Conservation (phyloP, 1,284 basidiomycete genomes). For the Neolentinus lepideus region DNA sequence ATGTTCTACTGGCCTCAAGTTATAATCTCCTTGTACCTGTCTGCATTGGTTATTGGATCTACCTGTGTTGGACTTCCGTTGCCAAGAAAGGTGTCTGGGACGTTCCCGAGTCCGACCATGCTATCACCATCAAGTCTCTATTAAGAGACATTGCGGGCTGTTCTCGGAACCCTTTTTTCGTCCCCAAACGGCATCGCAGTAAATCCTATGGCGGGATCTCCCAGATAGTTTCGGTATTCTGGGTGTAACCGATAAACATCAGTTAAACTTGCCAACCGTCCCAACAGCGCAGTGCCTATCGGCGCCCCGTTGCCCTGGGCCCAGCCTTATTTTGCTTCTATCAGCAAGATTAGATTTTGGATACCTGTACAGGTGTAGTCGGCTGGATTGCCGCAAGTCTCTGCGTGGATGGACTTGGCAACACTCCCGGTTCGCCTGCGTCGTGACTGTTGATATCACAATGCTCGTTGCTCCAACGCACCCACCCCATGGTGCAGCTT, state of each 20-base stretch:
- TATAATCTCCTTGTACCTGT: no score
- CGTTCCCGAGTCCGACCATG: neutral
- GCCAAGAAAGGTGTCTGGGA: neutral
- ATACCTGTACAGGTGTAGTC: no score
- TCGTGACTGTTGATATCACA: neutral
- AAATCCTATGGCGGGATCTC: neutral
- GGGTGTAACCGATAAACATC: neutral
- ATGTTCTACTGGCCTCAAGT: no score
- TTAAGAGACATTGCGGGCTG: neutral
- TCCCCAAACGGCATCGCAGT: neutral
- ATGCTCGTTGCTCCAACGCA: neutral
- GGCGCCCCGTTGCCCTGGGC: neutral
- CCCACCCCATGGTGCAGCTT: neutral
- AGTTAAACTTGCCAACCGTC: neutral
- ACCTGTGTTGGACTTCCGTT: no score
- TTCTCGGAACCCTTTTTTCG: neutral
- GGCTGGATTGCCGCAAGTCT: no score
- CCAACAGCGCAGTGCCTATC: neutral
- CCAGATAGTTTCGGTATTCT: neutral
- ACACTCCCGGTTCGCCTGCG: neutral
- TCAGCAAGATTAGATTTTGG: neutral
- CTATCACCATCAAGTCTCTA: neutral
- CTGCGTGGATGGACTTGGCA: no score
- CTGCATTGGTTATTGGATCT: no score
- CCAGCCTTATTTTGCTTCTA: neutral